Evolutionary conservation across 2,329 filamentous ascomycete species (phyloP), one percentile per base, ranked within the genome.

Genomic region (Colletotrichum musae): DNA sequence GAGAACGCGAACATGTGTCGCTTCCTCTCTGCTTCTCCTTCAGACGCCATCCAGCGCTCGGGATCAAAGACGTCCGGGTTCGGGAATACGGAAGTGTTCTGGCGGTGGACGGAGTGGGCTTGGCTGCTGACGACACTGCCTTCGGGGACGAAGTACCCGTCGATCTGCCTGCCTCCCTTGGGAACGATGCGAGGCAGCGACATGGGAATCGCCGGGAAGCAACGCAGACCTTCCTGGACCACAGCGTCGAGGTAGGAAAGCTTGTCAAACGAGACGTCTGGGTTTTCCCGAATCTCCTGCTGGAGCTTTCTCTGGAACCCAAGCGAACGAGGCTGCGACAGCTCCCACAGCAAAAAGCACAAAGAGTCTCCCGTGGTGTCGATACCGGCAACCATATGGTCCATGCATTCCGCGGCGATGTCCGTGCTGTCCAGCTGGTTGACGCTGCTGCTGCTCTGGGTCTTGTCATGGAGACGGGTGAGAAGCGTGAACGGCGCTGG

Each of bases 61-160:
- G 95, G 95, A 58, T 90, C 85, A 76, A 94, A 98, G 3, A 79
- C 80, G 66, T 97, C 92, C 0, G 94, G 92, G 47, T 94, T 87
- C 1, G 91, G 90, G 77, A 96, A 98, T 1, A 94, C 91, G 63
- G 90, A 85, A 10, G 81, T 78, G 70, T 91, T 87, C 58, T 89
- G 80, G 28, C 86, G 85, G 71, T 91, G 87, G 28, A 90, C 82
- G 13, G 88, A 90, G 74, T 86, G 88, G 0, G 89, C 85, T 77
- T 91, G 89, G 70, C 85, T 86, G 75, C 88, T 89, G 57, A 90
- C 88, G 48, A 89, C 83, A 1, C 87, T 87, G 4, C 82, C 80
- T 48, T 77, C 83, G 0, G 89, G 88, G 16, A 91, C 68, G 65
- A 81, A 83, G 71, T 83, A 85, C 1, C 85, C 87, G 70, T 89